Conservation (phyloP, 2,329 filamentous ascomycete species). For the Penicillium sp. region DNA sequence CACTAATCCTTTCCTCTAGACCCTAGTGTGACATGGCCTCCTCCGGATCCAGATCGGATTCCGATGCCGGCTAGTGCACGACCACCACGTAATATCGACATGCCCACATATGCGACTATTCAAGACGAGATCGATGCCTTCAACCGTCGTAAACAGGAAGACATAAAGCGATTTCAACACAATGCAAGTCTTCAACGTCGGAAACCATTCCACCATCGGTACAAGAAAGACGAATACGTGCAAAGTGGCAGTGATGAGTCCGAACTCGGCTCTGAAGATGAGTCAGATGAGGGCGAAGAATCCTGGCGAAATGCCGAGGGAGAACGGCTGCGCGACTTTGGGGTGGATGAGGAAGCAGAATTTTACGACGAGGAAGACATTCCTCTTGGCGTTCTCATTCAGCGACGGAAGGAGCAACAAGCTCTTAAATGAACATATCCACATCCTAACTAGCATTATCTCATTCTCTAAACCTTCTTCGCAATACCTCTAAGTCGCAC, state of each 20-base stretch:
- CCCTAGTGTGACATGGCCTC: constrained; percentile 45
- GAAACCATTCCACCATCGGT: constrained; percentile 44
- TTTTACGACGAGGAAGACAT: constrained; percentile 64
- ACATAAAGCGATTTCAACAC: constrained; percentile 47
- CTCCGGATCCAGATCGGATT: constrained; percentile 52
- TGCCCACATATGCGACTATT: constrained; percentile 30
- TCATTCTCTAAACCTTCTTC: constrained; percentile 25
- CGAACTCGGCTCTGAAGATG: constrained; percentile 20
- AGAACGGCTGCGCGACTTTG: constrained; percentile 62
- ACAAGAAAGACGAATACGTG: constrained; percentile 19
- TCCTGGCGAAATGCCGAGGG: constrained; percentile 63
- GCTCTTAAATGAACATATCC: neutral
- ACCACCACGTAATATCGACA: constrained; percentile 27
- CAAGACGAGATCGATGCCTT: constrained; percentile 54
- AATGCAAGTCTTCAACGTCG: constrained; percentile 38
- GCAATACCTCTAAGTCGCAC: constrained; percentile 47
- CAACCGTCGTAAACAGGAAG: constrained; percentile 52
- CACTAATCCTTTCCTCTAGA: constrained; percentile 25
- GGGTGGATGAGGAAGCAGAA: constrained; percentile 63
- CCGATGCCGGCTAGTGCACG: constrained; percentile 32
- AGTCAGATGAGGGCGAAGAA: constrained; percentile 54
- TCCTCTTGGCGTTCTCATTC: constrained; percentile 56
- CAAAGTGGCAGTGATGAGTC: constrained; percentile 17
- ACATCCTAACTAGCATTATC: neutral
- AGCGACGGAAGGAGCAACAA: constrained; percentile 31